Conservation (phyloP, 768 basidiomycete genomes). For the Glaciozyma martinii region DNA sequence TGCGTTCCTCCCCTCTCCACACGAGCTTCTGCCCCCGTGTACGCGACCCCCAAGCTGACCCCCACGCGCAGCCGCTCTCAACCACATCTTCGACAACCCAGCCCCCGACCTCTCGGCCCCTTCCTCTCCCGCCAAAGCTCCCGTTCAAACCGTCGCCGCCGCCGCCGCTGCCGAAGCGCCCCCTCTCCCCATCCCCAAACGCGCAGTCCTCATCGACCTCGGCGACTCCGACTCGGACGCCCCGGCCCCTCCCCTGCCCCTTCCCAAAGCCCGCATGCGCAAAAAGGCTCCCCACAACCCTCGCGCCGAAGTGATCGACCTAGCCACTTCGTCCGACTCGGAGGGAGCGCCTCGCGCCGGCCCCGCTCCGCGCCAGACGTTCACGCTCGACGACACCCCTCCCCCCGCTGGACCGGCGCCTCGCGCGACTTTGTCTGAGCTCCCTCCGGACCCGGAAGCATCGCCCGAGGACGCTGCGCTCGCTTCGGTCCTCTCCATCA, state of each 20-base stretch:
- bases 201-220: neutral
- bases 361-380: neutral
- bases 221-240: neutral
- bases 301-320: neutral
- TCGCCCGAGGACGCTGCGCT: neutral
- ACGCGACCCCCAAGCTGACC: neutral
- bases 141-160: neutral
- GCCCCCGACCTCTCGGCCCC: neutral
- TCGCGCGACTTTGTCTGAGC: neutral
- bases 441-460: neutral
- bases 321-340: neutral
- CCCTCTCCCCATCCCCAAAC: neutral
- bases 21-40: too few species aligned
- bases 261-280: neutral
- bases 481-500: slow-evolving; percentile 8
- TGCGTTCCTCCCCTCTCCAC: neutral
- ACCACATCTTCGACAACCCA: slow-evolving; percentile 1
- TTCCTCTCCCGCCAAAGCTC: neutral
- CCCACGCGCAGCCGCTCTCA: neutral
- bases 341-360: neutral
- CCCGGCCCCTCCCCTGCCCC: neutral
- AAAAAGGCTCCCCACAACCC: neutral
- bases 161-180: neutral
- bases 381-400: neutral
- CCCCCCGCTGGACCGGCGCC: too few species aligned